Evolutionary conservation across 2,329 filamentous ascomycete genomes (phyloP), one percentile per base, ranked within the genome.

Genomic region (Aspergillus eucalypticola): DNA sequence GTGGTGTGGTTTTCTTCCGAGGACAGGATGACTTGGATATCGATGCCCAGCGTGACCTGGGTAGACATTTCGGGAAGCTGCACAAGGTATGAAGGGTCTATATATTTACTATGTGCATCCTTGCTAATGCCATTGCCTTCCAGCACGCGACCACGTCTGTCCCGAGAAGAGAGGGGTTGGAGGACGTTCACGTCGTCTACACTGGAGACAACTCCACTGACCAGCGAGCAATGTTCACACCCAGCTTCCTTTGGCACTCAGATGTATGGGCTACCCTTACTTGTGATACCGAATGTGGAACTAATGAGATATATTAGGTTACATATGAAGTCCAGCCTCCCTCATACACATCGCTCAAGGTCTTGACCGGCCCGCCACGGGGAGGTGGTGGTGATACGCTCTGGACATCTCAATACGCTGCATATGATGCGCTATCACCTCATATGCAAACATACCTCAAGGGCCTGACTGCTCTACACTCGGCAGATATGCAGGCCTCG

Each of bases 401-500:
- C 42, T 86, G 83, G 83, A 81, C 83, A 1, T 84, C 81, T 0
- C 82, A 84, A 65, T 86, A 86, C 64, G 84, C 83, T 6, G 81
- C 83, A 32, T 87, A 86, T 63, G 84, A 86, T 63, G 76, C 80
- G 19, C 79, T 86, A 15, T 85, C 82, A 0, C 73, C 79, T 0
- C 73, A 77, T 32, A 85, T 86, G 81, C 84, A 86, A 66, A 83
- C 78, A 61, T 86, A 85, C 63, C 80, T 86, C 15, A 83, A 85
- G 65, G 76, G 77, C n/a, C 73, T 87, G 51, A 85, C 82, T 0
- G 85, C 84, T 0, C 66, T 84, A 0, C 83, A 86, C 69, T 83
- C 82, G 0, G 82, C 83, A 11, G 76, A 84, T 19, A 78, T 84
- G 66, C 83, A 84, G 73, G 83, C 81, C 11, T 78, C 80, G 32